A percentile compares a stretch with the other conserved stretches of the same genome.
Evolutionary conservation across 305 asterid species (phyloP).

Genomic region (Fraxinus sp.): DNA sequence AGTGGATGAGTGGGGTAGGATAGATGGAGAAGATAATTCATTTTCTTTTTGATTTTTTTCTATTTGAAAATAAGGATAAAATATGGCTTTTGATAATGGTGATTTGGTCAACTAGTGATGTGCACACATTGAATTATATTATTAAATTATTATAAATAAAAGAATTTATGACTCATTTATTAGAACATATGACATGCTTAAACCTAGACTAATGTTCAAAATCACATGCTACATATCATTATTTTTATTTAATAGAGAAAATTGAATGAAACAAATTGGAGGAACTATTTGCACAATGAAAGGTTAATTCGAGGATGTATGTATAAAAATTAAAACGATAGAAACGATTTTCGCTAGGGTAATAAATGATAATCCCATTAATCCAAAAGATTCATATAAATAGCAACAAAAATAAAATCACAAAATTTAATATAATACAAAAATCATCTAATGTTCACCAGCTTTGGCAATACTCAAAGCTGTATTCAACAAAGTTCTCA

Average conservation of each 20-base stretch:
- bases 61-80: background rate
- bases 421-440: background rate
- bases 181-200: too few relatives aligned
- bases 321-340: background rate
- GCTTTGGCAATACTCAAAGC: constrained; percentile 22
- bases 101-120: background rate
- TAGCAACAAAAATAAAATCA: background rate
- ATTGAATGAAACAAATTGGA: background rate
- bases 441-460: background rate
- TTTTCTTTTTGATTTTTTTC: background rate
- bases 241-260: background rate
- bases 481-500: constrained; percentile 16
- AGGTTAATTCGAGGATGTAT: background rate
- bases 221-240: too few relatives aligned
- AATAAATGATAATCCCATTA: too few relatives aligned
- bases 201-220: too few relatives aligned
- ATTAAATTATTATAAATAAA: too few relatives aligned
- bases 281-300: too few relatives aligned
- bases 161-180: too few relatives aligned
- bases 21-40: background rate
- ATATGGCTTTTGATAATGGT: background rate
- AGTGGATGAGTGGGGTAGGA: background rate
- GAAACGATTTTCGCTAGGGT: background rate
- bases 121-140: background rate
- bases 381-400: too few relatives aligned